phyloP scores from a whole-genome alignment of 73 alveolate genomes.

The Tetrahymena malaccensis region DNA sequence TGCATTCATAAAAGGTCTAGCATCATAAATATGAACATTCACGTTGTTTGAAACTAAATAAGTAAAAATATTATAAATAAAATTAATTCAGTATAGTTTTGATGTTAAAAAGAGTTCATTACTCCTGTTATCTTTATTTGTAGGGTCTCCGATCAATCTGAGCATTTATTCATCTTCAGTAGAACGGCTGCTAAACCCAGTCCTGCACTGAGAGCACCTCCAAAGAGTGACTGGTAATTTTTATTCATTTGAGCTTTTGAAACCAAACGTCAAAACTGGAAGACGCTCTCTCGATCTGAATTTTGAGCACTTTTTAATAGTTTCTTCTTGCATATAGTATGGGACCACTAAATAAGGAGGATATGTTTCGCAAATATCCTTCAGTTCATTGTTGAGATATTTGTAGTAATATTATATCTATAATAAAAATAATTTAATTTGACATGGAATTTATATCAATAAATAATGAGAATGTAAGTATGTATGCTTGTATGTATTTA shows the following conservation, averaged over 20 bases:
- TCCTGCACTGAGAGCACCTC: slow-evolving; percentile 25
- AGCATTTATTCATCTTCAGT: slow-evolving; percentile 5
- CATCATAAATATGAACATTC: slow-evolving; percentile 68
- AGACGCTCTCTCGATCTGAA: slow-evolving; percentile 73
- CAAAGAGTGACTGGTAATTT: slow-evolving; percentile 39
- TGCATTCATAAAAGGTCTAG: slow-evolving; percentile 82
- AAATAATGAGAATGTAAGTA: no score
- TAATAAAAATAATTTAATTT: not conserved
- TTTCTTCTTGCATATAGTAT: slow-evolving; percentile 41
- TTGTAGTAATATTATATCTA: not conserved
- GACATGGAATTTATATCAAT: no score
- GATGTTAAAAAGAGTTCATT: not conserved
- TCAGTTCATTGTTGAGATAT: slow-evolving; percentile 32
- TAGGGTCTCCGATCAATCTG: not conserved
- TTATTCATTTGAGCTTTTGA: slow-evolving; percentile 52
- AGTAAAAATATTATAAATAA: not conserved
- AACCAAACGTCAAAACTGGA: slow-evolving; percentile 75
- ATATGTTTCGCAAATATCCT: slow-evolving; percentile 62
- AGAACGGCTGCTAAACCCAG: slow-evolving; percentile 50
- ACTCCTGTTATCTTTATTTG: not conserved
- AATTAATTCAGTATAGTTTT: not conserved
- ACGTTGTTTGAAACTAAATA: not conserved
- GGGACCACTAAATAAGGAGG: slow-evolving; percentile 75
- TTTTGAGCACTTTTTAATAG: slow-evolving; percentile 46
- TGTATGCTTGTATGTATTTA: no score